Base-by-base conservation (phyloP, 2,329 filamentous ascomycete species). In the Rhynchosporium graminicola region DNA sequence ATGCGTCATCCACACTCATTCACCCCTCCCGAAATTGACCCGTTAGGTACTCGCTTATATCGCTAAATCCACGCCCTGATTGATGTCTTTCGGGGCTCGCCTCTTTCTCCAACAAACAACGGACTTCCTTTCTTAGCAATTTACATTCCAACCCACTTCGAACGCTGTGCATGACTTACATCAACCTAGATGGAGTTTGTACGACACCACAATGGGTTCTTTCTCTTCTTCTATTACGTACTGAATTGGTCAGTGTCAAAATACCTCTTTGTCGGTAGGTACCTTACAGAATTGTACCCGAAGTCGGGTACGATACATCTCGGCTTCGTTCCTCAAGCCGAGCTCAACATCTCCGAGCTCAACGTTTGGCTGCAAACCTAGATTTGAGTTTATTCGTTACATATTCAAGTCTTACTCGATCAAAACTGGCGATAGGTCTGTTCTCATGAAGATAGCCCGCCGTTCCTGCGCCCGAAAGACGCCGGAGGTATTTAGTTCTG, bases 301-400 rank as follows among this genome's bases (percentile, higher is more conserved):
- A 47, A 4, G 43, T 38, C 52, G 31, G 46, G 46, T 47, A 33
- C 10, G 48, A 10, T 28, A n/a, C 33, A 36, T 6, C 9, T 28
- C 54, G 42, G 54, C 40, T 45, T 45, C 38, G 45, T 43, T 15
- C 26, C 54, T 45, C 40, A 46, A 36, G 36, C 13, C 12, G 3
- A 38, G 8, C 38, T 15, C 48, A 15, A 26, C 1, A 1, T 20
- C 20, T n/a, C 36, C 50, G 50, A 56, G 54, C 40, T 4, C 28
- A 38, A 5, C n/a, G 15, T 29, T 38, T 51, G 50, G 51, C 36
- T 43, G 15, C 33, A 45, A 51, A 26, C n/a, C 59, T 46, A 52
- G 59, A 51, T n/a, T 51, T 15, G 20, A 46, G 31, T 66, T 69
- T 67, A 69, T 66, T 69, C 66, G 64, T 68, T 69, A 29, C 36